A percentile compares a stretch with the other conserved stretches of the same genome.
These are phyloP conservation scores for Lentinula raphanica DNA, from an alignment of 768 basidiomycete genomes.

Conservation along the genomic window DNA sequence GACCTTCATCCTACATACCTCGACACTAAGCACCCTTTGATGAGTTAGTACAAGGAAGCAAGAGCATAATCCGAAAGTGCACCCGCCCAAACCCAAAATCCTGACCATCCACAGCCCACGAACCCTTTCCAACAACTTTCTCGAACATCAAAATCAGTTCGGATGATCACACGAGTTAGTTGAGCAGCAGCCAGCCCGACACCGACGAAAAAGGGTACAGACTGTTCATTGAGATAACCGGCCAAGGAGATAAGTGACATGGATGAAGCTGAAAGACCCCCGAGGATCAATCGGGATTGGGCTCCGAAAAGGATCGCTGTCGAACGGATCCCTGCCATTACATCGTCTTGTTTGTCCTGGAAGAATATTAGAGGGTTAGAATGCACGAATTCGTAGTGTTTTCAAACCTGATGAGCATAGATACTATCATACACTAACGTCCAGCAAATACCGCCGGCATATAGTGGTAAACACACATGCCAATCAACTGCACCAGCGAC, in stretches of 20 bases:
- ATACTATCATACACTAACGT: slow-evolving; percentile 96
- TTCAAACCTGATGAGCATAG: slow-evolving; percentile 87
- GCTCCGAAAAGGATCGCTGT: slow-evolving; percentile 89
- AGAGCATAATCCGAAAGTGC: slow-evolving; percentile 55
- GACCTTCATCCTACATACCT: neutral
- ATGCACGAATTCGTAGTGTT: neutral
- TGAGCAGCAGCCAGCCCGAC: slow-evolving; percentile 69
- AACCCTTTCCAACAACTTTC: slow-evolving; percentile 90
- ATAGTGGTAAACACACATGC: slow-evolving; percentile 80
- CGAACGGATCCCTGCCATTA: slow-evolving; percentile 82
- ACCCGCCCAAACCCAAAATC: slow-evolving; percentile 85
- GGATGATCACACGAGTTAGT: slow-evolving; percentile 68
- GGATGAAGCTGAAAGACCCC: slow-evolving; percentile 66
- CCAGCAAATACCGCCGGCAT: slow-evolving; percentile 87
- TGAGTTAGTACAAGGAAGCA: neutral
- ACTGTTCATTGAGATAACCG: slow-evolving; percentile 75
- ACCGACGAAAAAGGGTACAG: slow-evolving; percentile 75
- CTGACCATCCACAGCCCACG: slow-evolving; percentile 80
- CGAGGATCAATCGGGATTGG: slow-evolving; percentile 69
- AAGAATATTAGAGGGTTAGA: neutral
- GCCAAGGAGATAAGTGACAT: slow-evolving; percentile 72
- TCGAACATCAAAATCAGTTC: slow-evolving; percentile 71
- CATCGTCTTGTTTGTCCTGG: slow-evolving; percentile 90
- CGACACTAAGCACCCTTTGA: no score
- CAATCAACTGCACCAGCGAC: slow-evolving; percentile 78